phyloP scores from a whole-genome alignment of 176 grass and related monocot genomes.

The Triticum timopheevii region DNA sequence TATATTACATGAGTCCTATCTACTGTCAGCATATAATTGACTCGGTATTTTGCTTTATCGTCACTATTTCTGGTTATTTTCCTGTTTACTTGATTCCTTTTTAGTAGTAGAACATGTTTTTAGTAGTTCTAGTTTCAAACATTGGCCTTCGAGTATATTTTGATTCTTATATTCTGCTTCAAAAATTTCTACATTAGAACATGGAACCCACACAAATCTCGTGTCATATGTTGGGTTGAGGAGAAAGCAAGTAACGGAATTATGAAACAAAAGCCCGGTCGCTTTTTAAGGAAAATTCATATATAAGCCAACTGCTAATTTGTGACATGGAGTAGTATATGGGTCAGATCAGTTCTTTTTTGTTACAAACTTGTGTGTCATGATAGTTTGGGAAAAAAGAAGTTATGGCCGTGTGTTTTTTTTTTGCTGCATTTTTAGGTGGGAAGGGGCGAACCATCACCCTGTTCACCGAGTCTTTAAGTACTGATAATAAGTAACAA shows the following conservation, averaged over 20 bases:
- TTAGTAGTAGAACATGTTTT: constrained; percentile 15
- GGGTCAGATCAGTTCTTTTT: background rate
- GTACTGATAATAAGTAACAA: background rate
- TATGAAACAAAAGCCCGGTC: background rate
- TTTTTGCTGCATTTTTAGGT: constrained; percentile 4
- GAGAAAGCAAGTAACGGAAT: background rate
- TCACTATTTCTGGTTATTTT: background rate
- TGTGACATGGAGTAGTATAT: constrained; percentile 1
- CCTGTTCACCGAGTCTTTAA: background rate
- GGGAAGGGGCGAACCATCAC: background rate
- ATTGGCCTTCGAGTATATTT: background rate
- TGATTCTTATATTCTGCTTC: background rate
- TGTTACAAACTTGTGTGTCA: background rate
- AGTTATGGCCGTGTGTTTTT: background rate
- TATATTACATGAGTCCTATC: constrained; percentile 99
- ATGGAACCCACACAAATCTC: background rate
- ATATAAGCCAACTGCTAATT: background rate
- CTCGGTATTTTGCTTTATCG: constrained; percentile 69
- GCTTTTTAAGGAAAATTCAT: constrained; percentile 23
- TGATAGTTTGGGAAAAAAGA: background rate
- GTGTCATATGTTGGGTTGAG: background rate
- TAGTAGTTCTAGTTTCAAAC: background rate
- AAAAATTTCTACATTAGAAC: constrained; percentile 8
- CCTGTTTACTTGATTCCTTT: constrained; percentile 9
- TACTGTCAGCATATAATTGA: constrained; percentile 98